Evolutionary conservation across 1,284 basidiomycete genomes (phyloP).

Genomic region (Xerocomus amazonicus): DNA sequence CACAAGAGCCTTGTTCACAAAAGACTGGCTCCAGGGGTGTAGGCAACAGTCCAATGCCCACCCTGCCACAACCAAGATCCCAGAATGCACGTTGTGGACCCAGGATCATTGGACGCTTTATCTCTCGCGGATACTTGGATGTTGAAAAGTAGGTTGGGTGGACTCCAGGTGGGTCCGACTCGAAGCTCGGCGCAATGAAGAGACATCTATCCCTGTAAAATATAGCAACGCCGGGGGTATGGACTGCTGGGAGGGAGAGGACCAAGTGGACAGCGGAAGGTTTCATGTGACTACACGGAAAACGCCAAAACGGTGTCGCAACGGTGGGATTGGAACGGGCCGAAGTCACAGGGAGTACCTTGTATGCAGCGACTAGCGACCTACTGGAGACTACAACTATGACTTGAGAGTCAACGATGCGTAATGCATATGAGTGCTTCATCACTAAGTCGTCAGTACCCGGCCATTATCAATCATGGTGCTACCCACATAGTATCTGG

Average conservation of each 20-base stretch:
- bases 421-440: slow-evolving; percentile 14
- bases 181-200: slow-evolving; percentile 12
- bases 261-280: slow-evolving; percentile 11
- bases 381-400: slow-evolving; percentile 8
- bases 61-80: slow-evolving; percentile 11
- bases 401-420: slow-evolving; percentile 4
- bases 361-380: slow-evolving; percentile 11
- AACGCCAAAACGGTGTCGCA: slow-evolving; percentile 11
- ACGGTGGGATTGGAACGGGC: neutral
- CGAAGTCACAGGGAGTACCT: neutral
- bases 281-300: slow-evolving; percentile 7
- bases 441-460: neutral
- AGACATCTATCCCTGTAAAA: slow-evolving; percentile 7
- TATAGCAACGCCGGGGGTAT: slow-evolving; percentile 9
- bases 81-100: slow-evolving; percentile 18
- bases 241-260: slow-evolving; percentile 10
- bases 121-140: slow-evolving; percentile 6
- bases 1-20: slow-evolving; percentile 6
- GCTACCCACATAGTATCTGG: slow-evolving; percentile 1
- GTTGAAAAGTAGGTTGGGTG: slow-evolving; percentile 18
- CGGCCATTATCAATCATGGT: neutral
- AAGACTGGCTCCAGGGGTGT: slow-evolving; percentile 5
- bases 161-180: slow-evolving; percentile 7
- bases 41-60: slow-evolving; percentile 11
- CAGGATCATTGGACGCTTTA: slow-evolving; percentile 9